Evolutionary conservation across 768 basidiomycete genomes (phyloP).

Genomic region (Clitopilus passeckerianus): DNA sequence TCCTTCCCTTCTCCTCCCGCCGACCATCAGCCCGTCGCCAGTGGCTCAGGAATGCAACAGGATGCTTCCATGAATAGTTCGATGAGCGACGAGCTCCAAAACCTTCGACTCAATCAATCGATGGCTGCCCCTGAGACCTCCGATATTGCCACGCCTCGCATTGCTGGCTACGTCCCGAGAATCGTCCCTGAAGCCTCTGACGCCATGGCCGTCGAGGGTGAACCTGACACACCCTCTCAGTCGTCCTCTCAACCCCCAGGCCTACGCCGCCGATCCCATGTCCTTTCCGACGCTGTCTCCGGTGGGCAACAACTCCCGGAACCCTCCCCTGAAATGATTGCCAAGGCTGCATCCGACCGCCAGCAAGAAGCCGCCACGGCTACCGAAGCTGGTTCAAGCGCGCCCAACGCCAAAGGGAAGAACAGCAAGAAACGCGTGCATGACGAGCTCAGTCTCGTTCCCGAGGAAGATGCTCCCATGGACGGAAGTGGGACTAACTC

Average conservation of each 20-base stretch:
- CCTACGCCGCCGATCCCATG: conserved; percentile 41
- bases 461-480: conserved; percentile 25
- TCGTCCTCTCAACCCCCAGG: conserved; percentile 1
- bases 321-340: conserved; percentile 57
- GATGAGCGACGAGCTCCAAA: neutral
- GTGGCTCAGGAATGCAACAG: neutral
- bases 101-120: neutral
- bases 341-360: conserved; percentile 24
- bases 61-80: conserved; percentile 17
- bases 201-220: conserved; percentile 13
- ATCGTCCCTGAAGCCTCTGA: conserved; percentile 18
- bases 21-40: neutral
- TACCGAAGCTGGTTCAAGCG: conserved; percentile 12
- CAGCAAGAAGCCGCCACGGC: conserved; percentile 5
- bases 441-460: conserved; percentile 36
- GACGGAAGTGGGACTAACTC: neutral
- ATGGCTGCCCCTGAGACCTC: neutral
- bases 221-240: neutral
- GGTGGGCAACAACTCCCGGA: conserved; percentile 32
- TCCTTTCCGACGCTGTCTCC: conserved; percentile 42
- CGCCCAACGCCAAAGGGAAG: conserved; percentile 19
- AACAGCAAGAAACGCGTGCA: conserved; percentile 33
- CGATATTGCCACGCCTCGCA: neutral
- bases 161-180: conserved; percentile 6
- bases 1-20: conserved; percentile 4